Percentiles rank a stretch among this genome's conserved stretches.
Evolutionary conservation across 2,329 filamentous ascomycete species (phyloP).

Genomic region (Aspergillus sergii): DNA sequence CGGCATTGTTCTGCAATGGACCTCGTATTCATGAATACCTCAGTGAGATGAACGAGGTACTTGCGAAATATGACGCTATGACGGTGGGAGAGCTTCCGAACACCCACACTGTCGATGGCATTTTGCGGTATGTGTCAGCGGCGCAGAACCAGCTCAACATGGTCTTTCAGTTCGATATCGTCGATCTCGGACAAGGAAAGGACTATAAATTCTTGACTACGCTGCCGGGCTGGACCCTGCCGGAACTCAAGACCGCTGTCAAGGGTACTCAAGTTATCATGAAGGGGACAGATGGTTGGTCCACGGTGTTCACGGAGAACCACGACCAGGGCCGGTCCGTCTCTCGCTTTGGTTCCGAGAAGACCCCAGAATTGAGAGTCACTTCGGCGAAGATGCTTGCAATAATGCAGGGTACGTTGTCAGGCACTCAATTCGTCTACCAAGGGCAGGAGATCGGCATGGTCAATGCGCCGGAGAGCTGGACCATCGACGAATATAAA

Average conservation of each 20-base stretch:
- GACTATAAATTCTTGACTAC: constrained; percentile 56
- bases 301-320: constrained; percentile 66
- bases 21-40: constrained; percentile 61
- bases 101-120: constrained; percentile 56
- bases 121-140: constrained; percentile 56
- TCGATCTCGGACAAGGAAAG: constrained; percentile 58
- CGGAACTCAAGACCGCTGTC: constrained; percentile 55
- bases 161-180: constrained; percentile 72
- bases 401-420: constrained; percentile 57
- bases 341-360: constrained; percentile 56
- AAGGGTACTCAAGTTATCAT: constrained; percentile 62
- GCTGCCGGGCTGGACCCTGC: constrained; percentile 50
- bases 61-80: constrained; percentile 59
- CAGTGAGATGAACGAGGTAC: constrained; percentile 54
- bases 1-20: constrained; percentile 62
- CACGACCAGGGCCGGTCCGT: constrained; percentile 66
- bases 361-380: constrained; percentile 53
- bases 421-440: constrained; percentile 67
- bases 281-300: constrained; percentile 63
- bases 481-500: constrained; percentile 67
- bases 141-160: constrained; percentile 66
- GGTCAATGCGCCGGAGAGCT: constrained; percentile 62
- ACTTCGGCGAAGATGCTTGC: constrained; percentile 62
- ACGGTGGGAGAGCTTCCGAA: constrained; percentile 63
- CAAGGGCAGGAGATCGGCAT: constrained; percentile 71